Percentiles rank a stretch among this genome's conserved stretches.
These are phyloP conservation scores for Torulaspora franciscae DNA, from an alignment of 805 yeast genomes.

Conservation along the genomic window DNA sequence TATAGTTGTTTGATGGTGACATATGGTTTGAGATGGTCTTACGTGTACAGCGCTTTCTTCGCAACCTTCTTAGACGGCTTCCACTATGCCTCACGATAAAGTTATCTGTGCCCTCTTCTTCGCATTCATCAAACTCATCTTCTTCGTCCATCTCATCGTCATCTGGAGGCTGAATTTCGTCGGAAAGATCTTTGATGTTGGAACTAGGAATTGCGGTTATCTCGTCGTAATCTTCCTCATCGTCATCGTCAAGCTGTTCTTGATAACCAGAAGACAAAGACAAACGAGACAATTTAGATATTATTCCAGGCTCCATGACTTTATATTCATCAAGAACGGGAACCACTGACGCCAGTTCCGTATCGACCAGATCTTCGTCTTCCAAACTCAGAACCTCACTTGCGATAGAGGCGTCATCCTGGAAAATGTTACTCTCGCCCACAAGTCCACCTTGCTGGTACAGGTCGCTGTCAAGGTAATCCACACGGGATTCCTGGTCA, in stretches of 20 bases:
- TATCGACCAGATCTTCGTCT: slow-evolving; percentile 1
- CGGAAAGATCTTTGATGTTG: slow-evolving; percentile 4
- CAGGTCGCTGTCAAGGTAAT: slow-evolving; percentile 13
- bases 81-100: slow-evolving; percentile 8
- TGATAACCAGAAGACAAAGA: slow-evolving; percentile 7
- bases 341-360: slow-evolving; percentile 22
- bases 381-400: slow-evolving; percentile 8
- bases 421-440: slow-evolving; percentile 12
- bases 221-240: slow-evolving; percentile 8
- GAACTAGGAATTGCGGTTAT: neutral
- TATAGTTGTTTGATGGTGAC: slow-evolving; percentile 19
- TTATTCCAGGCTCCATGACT: slow-evolving; percentile 18
- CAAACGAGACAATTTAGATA: slow-evolving; percentile 2
- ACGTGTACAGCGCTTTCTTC: slow-evolving; percentile 4
- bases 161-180: slow-evolving; percentile 1
- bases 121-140: slow-evolving; percentile 13
- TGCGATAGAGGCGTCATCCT: slow-evolving; percentile 12
- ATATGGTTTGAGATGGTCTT: slow-evolving; percentile 4
- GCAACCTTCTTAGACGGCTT: slow-evolving; percentile 8
- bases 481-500: slow-evolving; percentile 12
- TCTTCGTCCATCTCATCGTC: slow-evolving; percentile 11
- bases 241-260: slow-evolving; percentile 5
- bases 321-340: slow-evolving; percentile 33
- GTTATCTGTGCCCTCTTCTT: slow-evolving; percentile 11
- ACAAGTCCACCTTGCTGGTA: slow-evolving; percentile 9